Evolutionary conservation across 495 filamentous ascomycete genomes (phyloP), one percentile per base, ranked within the genome.

Genomic region (Penicillium manginii): DNA sequence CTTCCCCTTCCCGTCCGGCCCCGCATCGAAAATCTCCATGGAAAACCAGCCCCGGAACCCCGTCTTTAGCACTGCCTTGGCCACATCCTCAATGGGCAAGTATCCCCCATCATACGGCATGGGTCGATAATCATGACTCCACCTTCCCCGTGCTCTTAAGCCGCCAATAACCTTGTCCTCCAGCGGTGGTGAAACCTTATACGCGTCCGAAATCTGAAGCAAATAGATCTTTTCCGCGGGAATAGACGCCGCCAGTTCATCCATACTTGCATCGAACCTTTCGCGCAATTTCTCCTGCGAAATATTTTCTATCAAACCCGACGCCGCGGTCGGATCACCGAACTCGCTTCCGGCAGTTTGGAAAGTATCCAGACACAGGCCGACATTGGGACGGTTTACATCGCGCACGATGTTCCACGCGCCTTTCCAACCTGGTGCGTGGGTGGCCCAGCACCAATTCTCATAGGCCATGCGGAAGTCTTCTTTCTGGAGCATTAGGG

Each of bases 401-500:
- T 72, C 77, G 46, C 80, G 59, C 5, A 89, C 84, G 22, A 93
- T 87, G 1, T 84, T 75, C 84, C 86, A 91, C 12, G 86, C 85
- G 23, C 83, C 78, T 53, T 77, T 80, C 89, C 89, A 93, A 7
- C 70, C 78, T 5, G 85, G 85, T 0, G 89, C 89, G 29, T 85
- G 82, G 0, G 88, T 87, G 1, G 87, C 86, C 91, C 90, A 93
- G 72, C 88, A 91, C 89, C 90, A 92, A 60, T 92, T 92, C 69
- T 93, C 90, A 58, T 92, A 93, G 1, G 89, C 89, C 11, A 93
- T 70, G 9, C 84, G 76, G 60, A 83, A 82, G 0, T 78, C 75
- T 22, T 81, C 75, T 21, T 73, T 61, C 3, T 83, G 80, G 2
- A 90, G 81, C 56, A 91, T 68, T 48, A 91, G 86, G 12, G 83